phyloP scores from a whole-genome alignment of 805 yeast genomes.

The Saccharomyces mikatae region DNA sequence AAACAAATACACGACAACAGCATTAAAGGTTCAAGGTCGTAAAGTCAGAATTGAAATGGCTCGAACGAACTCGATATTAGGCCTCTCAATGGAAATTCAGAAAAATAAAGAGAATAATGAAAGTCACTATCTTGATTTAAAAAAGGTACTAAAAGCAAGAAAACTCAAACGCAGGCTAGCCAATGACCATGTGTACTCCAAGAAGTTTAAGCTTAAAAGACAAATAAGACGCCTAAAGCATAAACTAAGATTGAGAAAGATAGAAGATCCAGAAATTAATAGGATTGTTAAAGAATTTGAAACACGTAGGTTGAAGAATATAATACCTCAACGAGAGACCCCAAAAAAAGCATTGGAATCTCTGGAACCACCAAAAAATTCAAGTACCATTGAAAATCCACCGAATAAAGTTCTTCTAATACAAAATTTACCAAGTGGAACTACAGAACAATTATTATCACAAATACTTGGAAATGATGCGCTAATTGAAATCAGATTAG shows the following conservation, averaged over 20 bases:
- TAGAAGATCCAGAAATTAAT: conserved; percentile 9
- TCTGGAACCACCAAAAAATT: conserved; percentile 4
- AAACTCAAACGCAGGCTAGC: background rate
- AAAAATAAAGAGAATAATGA: background rate
- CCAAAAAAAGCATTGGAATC: conserved; percentile 2
- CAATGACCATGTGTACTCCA: conserved; percentile 1
- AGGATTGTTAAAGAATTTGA: conserved; percentile 3
- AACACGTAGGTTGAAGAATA: background rate
- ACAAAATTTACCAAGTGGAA: conserved; percentile 49
- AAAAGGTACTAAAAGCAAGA: conserved; percentile 10
- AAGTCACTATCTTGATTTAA: background rate
- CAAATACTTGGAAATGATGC: conserved; percentile 48
- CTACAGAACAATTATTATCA: conserved; percentile 35
- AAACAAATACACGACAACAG: conserved; percentile 3
- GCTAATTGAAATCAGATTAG: conserved; percentile 57
- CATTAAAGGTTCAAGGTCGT: conserved; percentile 15
- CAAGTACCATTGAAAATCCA: conserved; percentile 34
- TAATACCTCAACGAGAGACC: background rate
- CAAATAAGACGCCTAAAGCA: conserved; percentile 20
- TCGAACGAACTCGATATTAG: conserved; percentile 18
- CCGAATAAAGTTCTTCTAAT: conserved; percentile 65
- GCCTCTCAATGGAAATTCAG: conserved; percentile 4
- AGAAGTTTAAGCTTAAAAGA: conserved; percentile 10
- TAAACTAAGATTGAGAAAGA: conserved; percentile 16
- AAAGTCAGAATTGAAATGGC: conserved; percentile 15